Conservation (phyloP, 139 green algal genomes). For the Asterochloris sp. region DNA sequence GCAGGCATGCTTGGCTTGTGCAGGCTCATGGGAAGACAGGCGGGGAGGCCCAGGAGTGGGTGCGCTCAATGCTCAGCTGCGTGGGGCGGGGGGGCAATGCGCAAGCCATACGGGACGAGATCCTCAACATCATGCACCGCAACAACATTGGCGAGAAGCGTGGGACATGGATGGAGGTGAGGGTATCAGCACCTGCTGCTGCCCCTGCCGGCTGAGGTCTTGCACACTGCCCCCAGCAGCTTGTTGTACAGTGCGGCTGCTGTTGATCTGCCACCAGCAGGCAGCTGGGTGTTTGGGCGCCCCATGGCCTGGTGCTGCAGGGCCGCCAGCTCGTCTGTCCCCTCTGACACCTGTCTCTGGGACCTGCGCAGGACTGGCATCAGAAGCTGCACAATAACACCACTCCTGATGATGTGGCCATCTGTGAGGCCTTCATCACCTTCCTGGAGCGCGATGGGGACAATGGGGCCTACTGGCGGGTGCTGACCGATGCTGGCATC, state of each 20-base stretch:
- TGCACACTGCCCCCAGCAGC: background rate
- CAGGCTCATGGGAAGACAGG: constrained; percentile 30
- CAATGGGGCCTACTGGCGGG: constrained; percentile 80
- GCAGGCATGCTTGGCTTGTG: background rate
- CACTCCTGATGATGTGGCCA: constrained; percentile 95
- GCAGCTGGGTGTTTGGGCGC: too few relatives aligned
- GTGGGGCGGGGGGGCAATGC: constrained; percentile 93
- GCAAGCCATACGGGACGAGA: constrained; percentile 97
- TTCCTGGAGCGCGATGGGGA: constrained; percentile 84
- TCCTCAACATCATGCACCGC: constrained; percentile 98
- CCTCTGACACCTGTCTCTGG: too few relatives aligned
- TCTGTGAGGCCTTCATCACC: constrained; percentile 95
- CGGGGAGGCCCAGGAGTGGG: constrained; percentile 85
- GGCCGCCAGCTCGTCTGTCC: too few relatives aligned
- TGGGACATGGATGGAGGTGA: constrained; percentile 90
- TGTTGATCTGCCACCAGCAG: too few relatives aligned
- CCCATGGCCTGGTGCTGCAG: too few relatives aligned
- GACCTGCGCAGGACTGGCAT: constrained; percentile 24
- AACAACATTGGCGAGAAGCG: constrained; percentile 76
- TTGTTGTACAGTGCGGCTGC: background rate
- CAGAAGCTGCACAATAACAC: constrained; percentile 96
- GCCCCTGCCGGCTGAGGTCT: background rate
- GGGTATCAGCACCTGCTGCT: background rate
- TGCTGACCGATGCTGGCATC: constrained; percentile 85
- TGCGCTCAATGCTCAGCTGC: constrained; percentile 77